A percentile compares a stretch with the other conserved stretches of the same genome.
Conservation (phyloP, 2,329 filamentous ascomycete species). For the Fusarium incarnatum region DNA sequence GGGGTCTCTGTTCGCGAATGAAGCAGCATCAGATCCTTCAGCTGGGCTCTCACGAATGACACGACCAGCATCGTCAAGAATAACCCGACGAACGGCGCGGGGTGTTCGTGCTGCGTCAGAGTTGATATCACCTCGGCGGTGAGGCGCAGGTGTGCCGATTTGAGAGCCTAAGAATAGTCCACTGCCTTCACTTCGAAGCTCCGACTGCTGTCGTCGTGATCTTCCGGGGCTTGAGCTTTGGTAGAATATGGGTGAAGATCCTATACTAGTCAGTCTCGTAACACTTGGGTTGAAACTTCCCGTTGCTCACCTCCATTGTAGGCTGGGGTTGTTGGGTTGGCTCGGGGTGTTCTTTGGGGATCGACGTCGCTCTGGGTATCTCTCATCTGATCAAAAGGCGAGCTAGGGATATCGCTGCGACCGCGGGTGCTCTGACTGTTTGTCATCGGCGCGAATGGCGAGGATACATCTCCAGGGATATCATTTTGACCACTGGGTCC, state of each 20-base stretch:
- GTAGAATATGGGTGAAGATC: constrained; percentile 92
- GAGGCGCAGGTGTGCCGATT: constrained; percentile 63
- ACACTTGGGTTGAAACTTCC: neutral
- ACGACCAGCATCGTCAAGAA: constrained; percentile 69
- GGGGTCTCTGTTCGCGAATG: constrained; percentile 75
- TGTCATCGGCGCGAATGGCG: constrained; percentile 68
- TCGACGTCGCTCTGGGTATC: constrained; percentile 65
- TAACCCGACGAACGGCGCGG: constrained; percentile 64
- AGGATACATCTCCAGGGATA: constrained; percentile 58
- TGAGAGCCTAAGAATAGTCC: constrained; percentile 82
- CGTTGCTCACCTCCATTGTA: constrained; percentile 69
- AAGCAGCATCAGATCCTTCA: constrained; percentile 68
- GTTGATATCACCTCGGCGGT: constrained; percentile 85
- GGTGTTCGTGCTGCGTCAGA: constrained; percentile 76
- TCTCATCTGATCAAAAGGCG: constrained; percentile 69
- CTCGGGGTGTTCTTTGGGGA: constrained; percentile 77
- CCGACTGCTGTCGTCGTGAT: constrained; percentile 70
- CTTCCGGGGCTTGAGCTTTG: constrained; percentile 89
- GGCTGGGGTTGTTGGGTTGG: constrained; percentile 67
- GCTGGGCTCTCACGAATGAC: constrained; percentile 65
- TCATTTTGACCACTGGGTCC: constrained; percentile 45
- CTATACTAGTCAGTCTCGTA: constrained; percentile 59
- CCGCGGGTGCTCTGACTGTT: constrained; percentile 64
- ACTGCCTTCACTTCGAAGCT: constrained; percentile 85
- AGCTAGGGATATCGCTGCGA: constrained; percentile 62